A percentile compares a stretch with the other conserved stretches of the same genome.
phyloP scores from a whole-genome alignment of 2,329 filamentous ascomycete species.

The Orbilia oligospora region DNA sequence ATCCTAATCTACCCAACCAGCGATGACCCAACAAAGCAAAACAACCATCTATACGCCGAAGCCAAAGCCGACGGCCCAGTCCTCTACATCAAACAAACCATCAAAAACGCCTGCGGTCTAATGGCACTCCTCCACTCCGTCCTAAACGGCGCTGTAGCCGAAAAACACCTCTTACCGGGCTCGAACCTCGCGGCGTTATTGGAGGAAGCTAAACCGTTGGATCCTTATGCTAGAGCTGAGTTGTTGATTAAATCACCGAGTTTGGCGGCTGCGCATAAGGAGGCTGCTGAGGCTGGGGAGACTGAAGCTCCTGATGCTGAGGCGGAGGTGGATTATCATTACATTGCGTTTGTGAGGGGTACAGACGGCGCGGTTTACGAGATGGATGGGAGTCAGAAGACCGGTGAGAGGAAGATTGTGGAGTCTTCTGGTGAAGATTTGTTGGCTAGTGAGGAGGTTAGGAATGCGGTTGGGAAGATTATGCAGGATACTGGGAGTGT shows the following conservation, averaged over 20 bases:
- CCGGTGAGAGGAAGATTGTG: slow-evolving; percentile 78
- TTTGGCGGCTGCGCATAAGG: slow-evolving; percentile 83
- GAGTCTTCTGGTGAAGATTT: slow-evolving; percentile 73
- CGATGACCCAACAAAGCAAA: slow-evolving; percentile 62
- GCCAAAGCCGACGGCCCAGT: slow-evolving; percentile 75
- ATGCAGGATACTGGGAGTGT: slow-evolving; percentile 66
- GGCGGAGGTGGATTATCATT: slow-evolving; percentile 92
- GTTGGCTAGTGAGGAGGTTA: slow-evolving; percentile 80
- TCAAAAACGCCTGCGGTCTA: slow-evolving; percentile 90
- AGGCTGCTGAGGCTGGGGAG: slow-evolving; percentile 82
- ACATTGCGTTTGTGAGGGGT: slow-evolving; percentile 91
- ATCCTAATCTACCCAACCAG: slow-evolving; percentile 93
- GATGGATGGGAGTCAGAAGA: slow-evolving; percentile 78
- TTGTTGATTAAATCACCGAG: slow-evolving; percentile 82
- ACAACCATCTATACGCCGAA: slow-evolving; percentile 70
- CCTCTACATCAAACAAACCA: slow-evolving; percentile 95
- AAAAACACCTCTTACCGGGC: slow-evolving; percentile 72
- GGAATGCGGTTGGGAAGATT: slow-evolving; percentile 74
- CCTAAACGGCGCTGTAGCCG: slow-evolving; percentile 78
- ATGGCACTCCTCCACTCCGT: slow-evolving; percentile 89
- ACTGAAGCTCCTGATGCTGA: slow-evolving; percentile 82
- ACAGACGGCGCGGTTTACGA: slow-evolving; percentile 82
- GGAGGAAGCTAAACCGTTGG: slow-evolving; percentile 77
- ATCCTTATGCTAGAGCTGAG: slow-evolving; percentile 76
- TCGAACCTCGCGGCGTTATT: slow-evolving; percentile 78